Base-by-base conservation (phyloP, 1,139 yeast genomes). In the Protomyces pachydermus region DNA sequence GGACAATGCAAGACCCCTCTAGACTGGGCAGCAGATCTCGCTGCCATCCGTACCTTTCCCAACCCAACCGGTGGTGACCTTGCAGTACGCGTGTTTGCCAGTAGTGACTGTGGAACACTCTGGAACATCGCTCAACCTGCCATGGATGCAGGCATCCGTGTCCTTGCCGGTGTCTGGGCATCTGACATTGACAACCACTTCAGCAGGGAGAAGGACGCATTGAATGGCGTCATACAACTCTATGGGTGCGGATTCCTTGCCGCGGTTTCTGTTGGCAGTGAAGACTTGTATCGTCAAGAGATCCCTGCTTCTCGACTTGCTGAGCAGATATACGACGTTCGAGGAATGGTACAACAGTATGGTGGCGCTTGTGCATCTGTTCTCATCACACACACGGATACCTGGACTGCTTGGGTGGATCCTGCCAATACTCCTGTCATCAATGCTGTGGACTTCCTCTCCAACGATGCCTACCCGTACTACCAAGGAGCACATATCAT, bases 401-500 rank as follows among this genome's bases (percentile, higher is more conserved):
- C 97, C 1, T 91, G 98, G 98, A 89, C 91, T 77, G 82, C 88
- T 68, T 77, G 89, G 70, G 96, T 90, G 71, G 95, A 89, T 72
- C 95, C 88, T 71, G 83, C 80, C 70, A 80, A 86, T 69, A 73
- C 78, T 65, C 83, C 86, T 39, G 96, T 87, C 64, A 85, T 93
- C 73, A 72, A 83, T 74, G 93, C 89, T 56, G 81, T 95, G 60
- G 97, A 91, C 77, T 79, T 89, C 72, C 84, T 91, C 68, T 87
- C 86, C 75, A 95, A 96, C 73, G 91, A 93, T 75, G 97, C 97
- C 64, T 93, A 91, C 82, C 87, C 97, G 20, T 91, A 90, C 86
- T 93, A 98, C 98, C 97, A 93, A 80, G 97, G 97, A 54, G 97
- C 89, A 80, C 82, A 91, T 71, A 82, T 81, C 81, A 74, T 77